These are phyloP conservation scores for Teratosphaeria gauchensis DNA, from an alignment of 2,329 filamentous ascomycete genomes.

Conservation along the genomic window DNA sequence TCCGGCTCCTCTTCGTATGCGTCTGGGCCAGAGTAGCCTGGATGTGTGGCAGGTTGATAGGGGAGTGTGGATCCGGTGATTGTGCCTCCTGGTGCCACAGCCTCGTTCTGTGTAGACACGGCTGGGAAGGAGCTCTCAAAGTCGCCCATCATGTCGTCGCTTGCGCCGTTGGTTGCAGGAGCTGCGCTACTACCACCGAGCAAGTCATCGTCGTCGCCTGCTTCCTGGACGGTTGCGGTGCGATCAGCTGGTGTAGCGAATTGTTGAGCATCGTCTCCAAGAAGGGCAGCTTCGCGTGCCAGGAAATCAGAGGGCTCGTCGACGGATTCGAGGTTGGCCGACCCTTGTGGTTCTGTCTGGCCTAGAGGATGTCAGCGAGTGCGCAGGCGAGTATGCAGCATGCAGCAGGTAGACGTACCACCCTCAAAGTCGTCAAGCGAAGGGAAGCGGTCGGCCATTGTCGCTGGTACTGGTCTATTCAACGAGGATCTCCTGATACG, in stretches of 20 bases:
- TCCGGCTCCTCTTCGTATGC: conserved; percentile 75
- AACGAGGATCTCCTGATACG: neutral
- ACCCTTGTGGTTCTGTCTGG: conserved; percentile 55
- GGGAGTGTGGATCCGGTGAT: conserved; percentile 63
- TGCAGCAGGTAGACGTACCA: conserved; percentile 27
- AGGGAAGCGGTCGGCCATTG: conserved; percentile 43
- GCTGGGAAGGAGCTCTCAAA: conserved; percentile 92
- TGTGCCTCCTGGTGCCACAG: conserved; percentile 63
- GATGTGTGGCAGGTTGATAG: conserved; percentile 36
- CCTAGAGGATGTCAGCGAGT: conserved; percentile 38
- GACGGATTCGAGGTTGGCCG: conserved; percentile 37
- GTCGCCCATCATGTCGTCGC: conserved; percentile 36
- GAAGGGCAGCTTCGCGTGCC: conserved; percentile 75
- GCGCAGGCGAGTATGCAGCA: neutral
- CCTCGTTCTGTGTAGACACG: conserved; percentile 62
- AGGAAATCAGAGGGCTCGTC: conserved; percentile 74
- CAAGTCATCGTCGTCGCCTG: conserved; percentile 52
- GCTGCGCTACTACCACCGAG: conserved; percentile 46
- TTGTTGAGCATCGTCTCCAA: conserved; percentile 88
- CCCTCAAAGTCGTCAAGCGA: conserved; percentile 45
- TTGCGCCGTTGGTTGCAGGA: conserved; percentile 23
- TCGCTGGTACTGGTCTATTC: conserved; percentile 7
- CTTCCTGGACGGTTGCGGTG: conserved; percentile 50
- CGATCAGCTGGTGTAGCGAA: conserved; percentile 71
- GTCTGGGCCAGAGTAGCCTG: conserved; percentile 27